Evolutionary conservation across 202 grass and related monocot genomes (phyloP).

Genomic region (Carex sylvatica): DNA sequence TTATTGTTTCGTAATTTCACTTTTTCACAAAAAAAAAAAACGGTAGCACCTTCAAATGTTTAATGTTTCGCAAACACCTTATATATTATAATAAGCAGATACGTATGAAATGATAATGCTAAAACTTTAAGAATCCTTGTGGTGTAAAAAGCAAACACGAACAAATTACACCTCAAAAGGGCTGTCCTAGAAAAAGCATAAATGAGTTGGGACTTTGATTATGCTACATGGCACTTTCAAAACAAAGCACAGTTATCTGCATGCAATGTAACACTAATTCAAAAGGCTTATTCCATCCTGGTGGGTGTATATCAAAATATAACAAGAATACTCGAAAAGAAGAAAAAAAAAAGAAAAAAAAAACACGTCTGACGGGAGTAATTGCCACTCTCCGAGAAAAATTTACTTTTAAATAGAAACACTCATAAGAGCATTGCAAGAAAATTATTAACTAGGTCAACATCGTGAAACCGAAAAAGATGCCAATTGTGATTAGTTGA

Average conservation of each 20-base stretch:
- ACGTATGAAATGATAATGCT: not conserved
- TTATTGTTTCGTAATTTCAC: too few relatives aligned
- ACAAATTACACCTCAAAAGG: not conserved
- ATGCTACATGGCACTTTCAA: not conserved
- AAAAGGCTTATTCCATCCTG: conserved; percentile 21
- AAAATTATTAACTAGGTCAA: conserved; percentile 31
- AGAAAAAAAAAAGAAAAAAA: not conserved
- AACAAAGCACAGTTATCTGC: not conserved
- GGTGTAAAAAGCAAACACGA: not conserved
- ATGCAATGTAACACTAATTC: not conserved
- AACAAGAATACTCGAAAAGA: conserved; percentile 7
- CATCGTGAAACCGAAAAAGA: conserved; percentile 25
- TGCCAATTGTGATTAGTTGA: conserved; percentile 56
- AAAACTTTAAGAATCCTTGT: not conserved
- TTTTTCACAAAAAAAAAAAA: too few relatives aligned
- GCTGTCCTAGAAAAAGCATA: not conserved
- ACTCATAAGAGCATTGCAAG: conserved; percentile 15
- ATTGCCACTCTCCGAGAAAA: conserved; percentile 26
- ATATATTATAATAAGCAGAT: not conserved
- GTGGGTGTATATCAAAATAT: conserved; percentile 3
- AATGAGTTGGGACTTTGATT: not conserved
- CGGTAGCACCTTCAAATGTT: not conserved
- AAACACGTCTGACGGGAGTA: conserved; percentile 5
- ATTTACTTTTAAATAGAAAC: conserved; percentile 16
- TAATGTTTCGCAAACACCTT: not conserved